Base-by-base conservation (phyloP, 2,329 filamentous ascomycete species). In the Colletotrichum echinochloae region DNA sequence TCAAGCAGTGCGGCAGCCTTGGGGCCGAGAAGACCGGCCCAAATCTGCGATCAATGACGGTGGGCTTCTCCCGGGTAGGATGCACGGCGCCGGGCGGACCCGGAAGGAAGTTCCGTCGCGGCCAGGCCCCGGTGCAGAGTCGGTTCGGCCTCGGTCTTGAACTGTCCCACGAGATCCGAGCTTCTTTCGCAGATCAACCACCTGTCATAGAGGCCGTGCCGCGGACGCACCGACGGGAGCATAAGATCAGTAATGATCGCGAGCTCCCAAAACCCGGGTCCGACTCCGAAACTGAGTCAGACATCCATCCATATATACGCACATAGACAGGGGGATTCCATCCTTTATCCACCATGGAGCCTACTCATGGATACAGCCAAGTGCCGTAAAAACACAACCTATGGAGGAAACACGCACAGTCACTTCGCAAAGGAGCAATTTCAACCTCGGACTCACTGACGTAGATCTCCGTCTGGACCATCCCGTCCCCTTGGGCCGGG, bases 381-480 rank as follows among this genome's bases (percentile, higher is more conserved):
- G n/a, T n/a, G n/a, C n/a, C n/a, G n/a, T n/a, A n/a, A n/a, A n/a
- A n/a, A n/a, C n/a, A n/a, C n/a, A n/a, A n/a, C n/a, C n/a, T n/a
- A n/a, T n/a, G n/a, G n/a, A n/a, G n/a, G n/a, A n/a, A n/a, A n/a
- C n/a, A n/a, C n/a, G n/a, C n/a, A n/a, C n/a, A n/a, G n/a, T n/a
- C 64, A 54, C 51, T 52, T 12, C 44, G 26, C 44, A 26, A 49
- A 52, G 30, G n/a, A 41, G 28, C 64, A 44, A 67, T 39, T 52
- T 67, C 56, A n/a, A 41, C 20, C 49, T n/a, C 49, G 66, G 56
- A 66, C 51, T 70, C 64, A 70, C 51, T 70, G 67, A 70, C 64
- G 67, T 70, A 70, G 56, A 57, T 62, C 44, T 46, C 67, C 64
- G 52, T n/a, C 67, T n/a, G 23, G 28, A 57, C 28, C 57, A 54